Percentiles rank a stretch among this genome's conserved stretches.
Evolutionary conservation across 495 filamentous ascomycete genomes (phyloP).

Genomic region (Penicillium argentinense): DNA sequence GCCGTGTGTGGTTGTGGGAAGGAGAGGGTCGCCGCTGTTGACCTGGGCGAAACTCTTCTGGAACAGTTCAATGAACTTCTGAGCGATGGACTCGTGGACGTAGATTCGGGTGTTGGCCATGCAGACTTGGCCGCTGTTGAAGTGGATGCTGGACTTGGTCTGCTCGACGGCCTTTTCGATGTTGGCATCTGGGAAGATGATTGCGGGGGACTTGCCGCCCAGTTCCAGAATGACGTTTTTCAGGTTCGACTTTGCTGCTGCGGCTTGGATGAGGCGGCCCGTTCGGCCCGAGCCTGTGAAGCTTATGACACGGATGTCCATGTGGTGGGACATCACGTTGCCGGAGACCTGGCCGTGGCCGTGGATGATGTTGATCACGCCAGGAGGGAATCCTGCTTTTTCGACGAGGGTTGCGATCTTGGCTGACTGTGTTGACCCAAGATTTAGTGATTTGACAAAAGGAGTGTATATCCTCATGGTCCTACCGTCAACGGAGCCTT

Average conservation of each 20-base stretch:
- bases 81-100: conserved; percentile 66
- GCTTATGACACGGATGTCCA: conserved; percentile 67
- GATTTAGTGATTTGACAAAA: too few species aligned
- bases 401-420: conserved; percentile 52
- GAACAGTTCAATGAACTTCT: conserved; percentile 76
- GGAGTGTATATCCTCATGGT: too few species aligned
- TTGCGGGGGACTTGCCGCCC: conserved; percentile 37
- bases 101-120: conserved; percentile 48
- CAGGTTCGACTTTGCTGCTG: conserved; percentile 42
- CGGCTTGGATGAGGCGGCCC: conserved; percentile 17
- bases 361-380: conserved; percentile 82
- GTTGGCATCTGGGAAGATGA: conserved; percentile 58
- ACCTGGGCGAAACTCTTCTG: conserved; percentile 54
- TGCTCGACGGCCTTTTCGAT: conserved; percentile 79
- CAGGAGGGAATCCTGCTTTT: conserved; percentile 83
- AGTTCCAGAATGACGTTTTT: conserved; percentile 44
- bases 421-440: conserved; percentile 3
- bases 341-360: conserved; percentile 70
- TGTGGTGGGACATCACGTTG: conserved; percentile 72
- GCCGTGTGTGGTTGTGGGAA: conserved; percentile 77
- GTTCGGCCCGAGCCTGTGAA: conserved; percentile 25
- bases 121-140: conserved; percentile 51
- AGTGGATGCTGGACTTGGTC: conserved; percentile 48
- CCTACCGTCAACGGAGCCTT: conserved; percentile 54
- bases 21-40: conserved; percentile 79